phyloP scores from a whole-genome alignment of 176 grass and related monocot genomes.

The Eragrostis curvula region DNA sequence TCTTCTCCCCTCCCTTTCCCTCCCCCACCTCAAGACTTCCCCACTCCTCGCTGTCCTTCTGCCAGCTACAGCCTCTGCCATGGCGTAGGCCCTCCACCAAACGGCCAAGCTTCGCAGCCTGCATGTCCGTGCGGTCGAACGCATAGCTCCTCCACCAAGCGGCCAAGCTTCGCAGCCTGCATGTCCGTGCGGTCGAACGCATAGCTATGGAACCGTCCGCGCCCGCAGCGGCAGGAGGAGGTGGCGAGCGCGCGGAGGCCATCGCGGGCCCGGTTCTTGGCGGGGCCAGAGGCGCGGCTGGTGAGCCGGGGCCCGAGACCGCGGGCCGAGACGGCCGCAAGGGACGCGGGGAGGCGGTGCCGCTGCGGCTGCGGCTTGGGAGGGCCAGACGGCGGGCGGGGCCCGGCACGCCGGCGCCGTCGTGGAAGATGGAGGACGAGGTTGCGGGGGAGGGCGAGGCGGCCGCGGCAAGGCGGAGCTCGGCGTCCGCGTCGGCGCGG shows the following conservation, averaged over 20 bases:
- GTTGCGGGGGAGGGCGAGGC: neutral
- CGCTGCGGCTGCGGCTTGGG: constrained; percentile 50
- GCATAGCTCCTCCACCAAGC: neutral
- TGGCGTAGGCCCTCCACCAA: neutral
- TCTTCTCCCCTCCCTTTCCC: neutral
- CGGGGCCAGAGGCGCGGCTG: constrained; percentile 30
- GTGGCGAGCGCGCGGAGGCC: constrained; percentile 37
- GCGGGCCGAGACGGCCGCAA: neutral
- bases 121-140: constrained; percentile 19
- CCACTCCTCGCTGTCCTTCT: constrained; percentile 19
- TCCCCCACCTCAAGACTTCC: constrained; percentile 1
- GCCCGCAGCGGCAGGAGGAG: neutral
- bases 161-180: constrained; percentile 9
- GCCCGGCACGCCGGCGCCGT: constrained; percentile 58
- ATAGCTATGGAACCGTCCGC: constrained; percentile 38
- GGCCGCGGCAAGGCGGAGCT: constrained; percentile 50
- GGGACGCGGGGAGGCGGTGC: constrained; percentile 21
- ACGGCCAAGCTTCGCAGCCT: neutral
- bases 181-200: constrained; percentile 1
- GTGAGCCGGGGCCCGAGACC: constrained; percentile 9
- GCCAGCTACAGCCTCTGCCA: constrained; percentile 10
- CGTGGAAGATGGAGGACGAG: constrained; percentile 72
- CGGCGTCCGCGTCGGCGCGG: constrained; percentile 62
- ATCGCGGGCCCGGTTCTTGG: constrained; percentile 25
- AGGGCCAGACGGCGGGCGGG: constrained; percentile 47